Evolutionary conservation across 768 basidiomycete genomes (phyloP).

Genomic region (Termitomyces sp.): DNA sequence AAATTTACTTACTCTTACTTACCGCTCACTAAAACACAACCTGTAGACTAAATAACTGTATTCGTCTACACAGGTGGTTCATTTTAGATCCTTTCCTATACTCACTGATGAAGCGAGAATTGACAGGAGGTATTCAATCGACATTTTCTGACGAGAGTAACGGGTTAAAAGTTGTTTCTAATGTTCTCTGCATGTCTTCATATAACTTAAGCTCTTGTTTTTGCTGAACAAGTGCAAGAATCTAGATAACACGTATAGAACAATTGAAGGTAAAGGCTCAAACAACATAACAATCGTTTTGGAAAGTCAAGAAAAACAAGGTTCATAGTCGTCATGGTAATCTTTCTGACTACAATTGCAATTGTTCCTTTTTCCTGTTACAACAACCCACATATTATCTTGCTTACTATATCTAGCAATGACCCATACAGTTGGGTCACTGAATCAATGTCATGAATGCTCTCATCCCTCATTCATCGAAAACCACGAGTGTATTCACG

Average conservation of each 20-base stretch:
- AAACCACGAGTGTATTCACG: background rate
- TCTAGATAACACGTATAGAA: background rate
- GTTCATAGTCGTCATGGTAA: background rate
- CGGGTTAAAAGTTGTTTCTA: background rate
- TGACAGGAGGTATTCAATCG: background rate
- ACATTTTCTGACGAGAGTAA: background rate
- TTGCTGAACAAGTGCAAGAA: background rate
- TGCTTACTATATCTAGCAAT: background rate
- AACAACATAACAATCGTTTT: too few species aligned
- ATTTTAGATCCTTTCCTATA: background rate
- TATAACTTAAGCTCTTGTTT: background rate
- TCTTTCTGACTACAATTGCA: background rate
- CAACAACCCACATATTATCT: background rate
- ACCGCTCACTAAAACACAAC: too few species aligned
- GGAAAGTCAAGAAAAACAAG: background rate
- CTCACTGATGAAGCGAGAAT: background rate
- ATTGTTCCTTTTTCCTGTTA: background rate
- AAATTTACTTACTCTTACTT: too few species aligned
- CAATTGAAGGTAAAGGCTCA: background rate
- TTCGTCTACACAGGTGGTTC: too few species aligned
- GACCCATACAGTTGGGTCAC: background rate
- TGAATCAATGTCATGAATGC: background rate
- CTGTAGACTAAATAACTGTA: too few species aligned
- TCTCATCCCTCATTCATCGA: background rate
- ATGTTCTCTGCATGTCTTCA: background rate